Evolutionary conservation across 768 basidiomycete genomes (phyloP).

Genomic region (Trametes coccinea): DNA sequence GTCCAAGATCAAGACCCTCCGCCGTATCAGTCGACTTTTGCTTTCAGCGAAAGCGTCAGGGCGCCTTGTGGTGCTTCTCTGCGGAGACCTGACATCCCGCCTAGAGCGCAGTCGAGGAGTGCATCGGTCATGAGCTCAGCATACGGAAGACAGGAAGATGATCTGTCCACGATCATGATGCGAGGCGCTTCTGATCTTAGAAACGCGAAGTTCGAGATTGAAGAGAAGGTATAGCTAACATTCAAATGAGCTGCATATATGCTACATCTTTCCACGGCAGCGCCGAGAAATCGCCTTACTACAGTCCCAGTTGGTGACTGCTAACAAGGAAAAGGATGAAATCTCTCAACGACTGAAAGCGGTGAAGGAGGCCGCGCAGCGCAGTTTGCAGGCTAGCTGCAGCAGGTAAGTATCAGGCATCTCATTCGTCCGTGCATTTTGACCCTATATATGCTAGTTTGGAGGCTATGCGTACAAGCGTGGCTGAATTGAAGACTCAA

Average conservation of each 20-base stretch:
- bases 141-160: constrained; percentile 26
- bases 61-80: background rate
- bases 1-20: constrained; percentile 1
- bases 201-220: constrained; percentile 28
- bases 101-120: constrained; percentile 23
- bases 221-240: constrained; percentile 25
- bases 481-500: constrained; percentile 28
- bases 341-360: constrained; percentile 23
- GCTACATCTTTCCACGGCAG: constrained; percentile 11
- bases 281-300: constrained; percentile 28
- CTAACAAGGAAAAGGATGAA: constrained; percentile 29
- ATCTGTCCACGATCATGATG: constrained; percentile 34
- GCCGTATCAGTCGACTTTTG: background rate
- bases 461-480: constrained; percentile 13
- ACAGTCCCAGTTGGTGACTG: constrained; percentile 24
- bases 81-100: background rate
- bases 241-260: constrained; percentile 7
- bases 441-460: constrained; percentile 23
- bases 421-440: background rate
- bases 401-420: constrained; percentile 17
- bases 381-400: constrained; percentile 26
- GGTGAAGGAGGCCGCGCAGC: constrained; percentile 29
- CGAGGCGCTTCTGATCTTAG: constrained; percentile 29
- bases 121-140: constrained; percentile 26
- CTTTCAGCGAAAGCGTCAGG: background rate